Evolutionary conservation across 2,329 filamentous ascomycete genomes (phyloP), one percentile per base, ranked within the genome.

Genomic region (Xylariaceae sp.): DNA sequence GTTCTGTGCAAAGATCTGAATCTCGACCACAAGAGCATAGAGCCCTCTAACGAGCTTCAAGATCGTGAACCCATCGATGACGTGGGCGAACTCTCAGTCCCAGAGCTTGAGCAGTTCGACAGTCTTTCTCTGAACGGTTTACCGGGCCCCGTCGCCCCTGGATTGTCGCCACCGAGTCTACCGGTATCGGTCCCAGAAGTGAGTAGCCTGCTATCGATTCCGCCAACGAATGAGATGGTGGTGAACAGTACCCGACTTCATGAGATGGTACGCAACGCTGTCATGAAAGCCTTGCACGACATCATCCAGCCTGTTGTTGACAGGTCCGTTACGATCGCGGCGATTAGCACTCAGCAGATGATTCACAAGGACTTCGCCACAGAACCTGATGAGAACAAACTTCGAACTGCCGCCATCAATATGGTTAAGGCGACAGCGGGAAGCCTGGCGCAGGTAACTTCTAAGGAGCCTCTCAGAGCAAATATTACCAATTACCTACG

Each of bases 241-340:
- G 83, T 95, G 63, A 88, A 87, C 73, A 80, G 88, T 59, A 78
- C 81, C 49, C 85, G 90, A 11, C 74, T 89, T 44, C 84, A 87
- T 60, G 84, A 87, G 65, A 96, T 98, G 65, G 92, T 98, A 53
- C 86, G 90, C 63, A 88, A 83, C 43, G 93, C 96, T 33, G 89
- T 97, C 51, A 92, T 91, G 43, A 89, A 92, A 58, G 94, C 96
- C 28, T 88, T 99, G 37, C 89, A 92, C 58, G 96, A 99, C 70
- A 99, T 99, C 53, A 98, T 99, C 59, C 92, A 94, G 50, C 96
- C 95, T 21, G 95, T 99, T 1, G 96, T 99, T 12, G 96, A 99
- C 73, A 86, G 95, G 52, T 99, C 95, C 2, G 94, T 99, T 34
- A 98, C 96, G 0, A 99, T 99, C 72, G 95, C 95, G 41, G 94